Base-by-base conservation (phyloP, 306 rosid genomes). In the Morella rubra region DNA sequence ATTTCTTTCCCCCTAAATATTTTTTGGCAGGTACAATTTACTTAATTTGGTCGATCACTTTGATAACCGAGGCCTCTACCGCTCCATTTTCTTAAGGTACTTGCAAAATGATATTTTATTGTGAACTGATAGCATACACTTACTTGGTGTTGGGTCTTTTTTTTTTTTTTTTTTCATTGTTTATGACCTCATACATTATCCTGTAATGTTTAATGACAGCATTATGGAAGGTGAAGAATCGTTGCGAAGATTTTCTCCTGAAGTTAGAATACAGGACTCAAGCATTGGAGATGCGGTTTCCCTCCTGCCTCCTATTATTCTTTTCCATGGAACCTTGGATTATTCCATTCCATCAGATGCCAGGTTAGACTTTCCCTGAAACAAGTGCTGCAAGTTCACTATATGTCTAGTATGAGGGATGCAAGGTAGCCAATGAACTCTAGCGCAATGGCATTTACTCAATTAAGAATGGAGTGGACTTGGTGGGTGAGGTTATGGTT, bases 171-270 rank as follows among this genome's bases (percentile, higher is more conserved):
- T 61, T 52, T 53, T 73, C 7, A n/a, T 15, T 45, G 8, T 27
- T 44, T 66, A 65, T 65, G 49, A 42, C 71, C 50, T 42, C n/a
- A 19, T 41, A 18, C n/a, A 8, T 42, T 32, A 56, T 49, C 18
- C 27, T 50, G 24, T 27, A 3, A 15, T 68, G 58, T 70, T 73
- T 74, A 71, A 22, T 78, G 83, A 81, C 82, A 95, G 97, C 86
- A 86, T 95, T 47, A 95, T 95, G 99, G 99, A 95, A 86, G 98
- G 97, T 46, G 91, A 89, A 88, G 49, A 90, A 80, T 89, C 93
- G 51, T 79, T 95, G 83, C 80, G 62, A 66, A 54, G 69, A 64
- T 92, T 85, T 81, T 95, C 99, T 74, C 99, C 99, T 5, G 96
- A 81, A 86, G 55, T 91, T 49, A 86, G 66, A 86, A 80, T 91